These are phyloP conservation scores for Circinella umbellata DNA, from an alignment of 371 early-diverging fungal genomes.

Conservation along the genomic window DNA sequence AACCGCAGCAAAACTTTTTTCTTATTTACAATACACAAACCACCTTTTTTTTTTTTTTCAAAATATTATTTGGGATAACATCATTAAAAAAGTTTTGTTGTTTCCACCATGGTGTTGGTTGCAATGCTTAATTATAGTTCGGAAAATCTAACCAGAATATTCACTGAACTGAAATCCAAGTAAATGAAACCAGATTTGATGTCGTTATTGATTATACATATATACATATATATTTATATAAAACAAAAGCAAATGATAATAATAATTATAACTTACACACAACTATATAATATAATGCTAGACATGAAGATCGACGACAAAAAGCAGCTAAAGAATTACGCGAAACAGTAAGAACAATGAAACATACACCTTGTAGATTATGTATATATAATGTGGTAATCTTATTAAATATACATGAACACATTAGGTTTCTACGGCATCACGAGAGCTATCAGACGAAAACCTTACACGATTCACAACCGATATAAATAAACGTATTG, in stretches of 20 bases:
- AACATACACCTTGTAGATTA: background rate
- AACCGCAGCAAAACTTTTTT: too few relatives aligned
- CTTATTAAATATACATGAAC: too few relatives aligned
- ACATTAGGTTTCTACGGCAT: constrained; percentile 60
- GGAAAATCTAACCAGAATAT: constrained; percentile 54
- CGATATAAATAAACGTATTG: constrained; percentile 77
- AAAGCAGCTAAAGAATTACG: constrained; percentile 67
- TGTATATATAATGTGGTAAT: too few relatives aligned
- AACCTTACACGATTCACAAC: constrained; percentile 69
- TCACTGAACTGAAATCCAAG: constrained; percentile 57
- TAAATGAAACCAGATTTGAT: constrained; percentile 18
- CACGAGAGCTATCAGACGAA: constrained; percentile 75
- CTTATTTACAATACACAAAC: too few relatives aligned
- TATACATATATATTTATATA: too few relatives aligned
- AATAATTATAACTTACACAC: background rate
- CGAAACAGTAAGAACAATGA: constrained; percentile 42
- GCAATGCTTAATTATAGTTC: constrained; percentile 49
- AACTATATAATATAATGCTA: constrained; percentile 16
- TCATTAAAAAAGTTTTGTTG: background rate
- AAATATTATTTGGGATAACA: background rate
- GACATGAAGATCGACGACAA: constrained; percentile 59
- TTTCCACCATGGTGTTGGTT: constrained; percentile 39
- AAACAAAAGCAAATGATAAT: background rate
- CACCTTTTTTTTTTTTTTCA: too few relatives aligned
- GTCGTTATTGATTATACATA: too few relatives aligned